Base-by-base conservation (phyloP, 73 alveolate species). In the Urostyla sp. region DNA sequence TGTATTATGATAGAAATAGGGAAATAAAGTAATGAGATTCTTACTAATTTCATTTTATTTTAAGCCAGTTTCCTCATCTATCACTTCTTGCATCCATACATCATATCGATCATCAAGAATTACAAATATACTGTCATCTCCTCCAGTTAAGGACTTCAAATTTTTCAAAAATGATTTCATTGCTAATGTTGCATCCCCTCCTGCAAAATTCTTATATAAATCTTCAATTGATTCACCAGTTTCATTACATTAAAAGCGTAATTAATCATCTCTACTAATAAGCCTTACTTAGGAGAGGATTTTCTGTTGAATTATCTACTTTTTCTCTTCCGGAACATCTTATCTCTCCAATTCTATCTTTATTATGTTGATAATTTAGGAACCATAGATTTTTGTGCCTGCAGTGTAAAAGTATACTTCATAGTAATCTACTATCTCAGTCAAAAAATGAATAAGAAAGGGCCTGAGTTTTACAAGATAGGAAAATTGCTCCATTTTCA, bases 341-440 rank as follows among this genome's bases (percentile, higher is more conserved):
- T 11, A 11, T 24, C 80, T 40, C 8, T 36, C 27, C 43, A 66
- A 11, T 43, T 66, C 80, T 51, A 44, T 66, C 28, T 44, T 43
- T 8, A 66, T 40, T 13, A 66, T 27, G 46, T 66, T 63, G n/a
- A 66, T 66, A 18, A 66, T 43, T 3, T 40, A 3, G 20, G 6
- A 18, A 18, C 67, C 80, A 66, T 66, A 66, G 30, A 7, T 18
- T n/a, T 40, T 66, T 3, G 80, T 66, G 6, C 67, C 80, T 10
- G 80, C 80, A 16, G 80, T 66, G 80, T 66, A 66, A 23, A 20
- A 66, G 66, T 44, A 44, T 21, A 66, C 43, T 26, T 66, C 80
- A 44, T 44, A 3, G 2, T 66, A 35, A 40, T 66, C 80, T 40
- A 20, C 50, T 10, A 66, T 21, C 16, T 5, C 21, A 15, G 37